Evolutionary conservation across 495 filamentous ascomycete species (phyloP), one percentile per base, ranked within the genome.

Genomic region (Penicillium verhagenii): DNA sequence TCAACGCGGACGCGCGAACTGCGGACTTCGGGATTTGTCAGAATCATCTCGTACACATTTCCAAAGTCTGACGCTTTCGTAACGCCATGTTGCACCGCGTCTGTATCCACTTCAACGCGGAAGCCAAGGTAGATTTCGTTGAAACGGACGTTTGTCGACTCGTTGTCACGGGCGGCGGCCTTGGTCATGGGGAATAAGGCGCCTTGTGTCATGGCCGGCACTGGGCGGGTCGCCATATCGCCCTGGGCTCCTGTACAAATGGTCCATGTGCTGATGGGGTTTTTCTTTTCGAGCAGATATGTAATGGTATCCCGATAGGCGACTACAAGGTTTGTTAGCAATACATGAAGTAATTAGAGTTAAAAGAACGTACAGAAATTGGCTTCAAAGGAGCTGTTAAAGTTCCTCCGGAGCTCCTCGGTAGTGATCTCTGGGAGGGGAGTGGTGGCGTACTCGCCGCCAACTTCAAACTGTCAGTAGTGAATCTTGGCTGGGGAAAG

Each of bases 191-290:
- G 63, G 59, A 62, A 74, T 20, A 76, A 51, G 3, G 73, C 47
- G 37, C 73, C 72, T 37, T 76, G 73, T 4, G 68, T 59, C 47
- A 73, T 51, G 50, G 65, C 65, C 47, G 66, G 61, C 40, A 65
- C 55, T 26, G 68, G 56, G 43, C 43, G 59, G 9, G 31, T 44
- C 10, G 61, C 71, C 3, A 61, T 39, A 24, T 74, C 69, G 6
- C 69, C 72, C 50, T 66, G 60, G 20, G 71, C 45, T 21, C 73
- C 73, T 11, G 71, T 74, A 54, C 72, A 75, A 39, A 69, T 47
- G 7, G 73, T 75, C 61, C 60, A 77, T 2, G 72, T 68, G 54
- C 60, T 68, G 14, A 38, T 25, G 0, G 59, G 52, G 26, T 65
- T 33, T 25, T 66, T 70, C 52, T 77, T 69, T 43, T 65, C 61